Base-by-base conservation (phyloP, 345 rosid species). In the Sonneratia caseolaris region DNA sequence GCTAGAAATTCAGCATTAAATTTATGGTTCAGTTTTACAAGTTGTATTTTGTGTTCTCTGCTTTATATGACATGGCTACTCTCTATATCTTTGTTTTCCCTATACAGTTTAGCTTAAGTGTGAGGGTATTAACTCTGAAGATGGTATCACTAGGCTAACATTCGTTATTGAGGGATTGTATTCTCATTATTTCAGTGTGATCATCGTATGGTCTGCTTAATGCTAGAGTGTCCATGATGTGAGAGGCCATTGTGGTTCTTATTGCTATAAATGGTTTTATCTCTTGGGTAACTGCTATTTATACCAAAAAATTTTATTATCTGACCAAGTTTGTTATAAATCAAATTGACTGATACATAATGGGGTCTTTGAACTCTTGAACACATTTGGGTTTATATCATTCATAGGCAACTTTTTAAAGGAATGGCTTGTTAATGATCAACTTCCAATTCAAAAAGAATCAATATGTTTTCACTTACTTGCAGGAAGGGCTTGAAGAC, bases 401-500 rank as follows among this genome's bases (percentile, higher is more conserved):
- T 62, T 42, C 11, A 1, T 61, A 59, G 37, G 56, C 37, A 71
- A 38, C 62, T 69, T 48, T 37, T 1, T 3, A 12, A 32, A 15
- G 62, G 16, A 37, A 35, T 70, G 13, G 56, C 59, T 59, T 64
- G 4, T 72, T 64, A 48, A 8, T 57, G 64, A 55, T 21, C 61
- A 55, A 21, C 22, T 55, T 55, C 24, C 22, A 19, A 21, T 19
- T 19, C 22, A 55, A 55, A 55, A n/a, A 55, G 14, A 55, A 55
- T 21, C n/a, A 55, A 55, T 5, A 55, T 55, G 24, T 55, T 55
- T 55, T 1, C 24, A 18, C 32, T 27, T 8, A 79, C 66, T 79
- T 83, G 69, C 80, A 95, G 97, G 97, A 84, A 75, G 97, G 97
- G 68, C 76, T 82, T 75, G 97, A 89, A 75, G 84, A 79, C 38